These are phyloP conservation scores for Imleria badia DNA, from an alignment of 768 basidiomycete genomes.

Conservation along the genomic window DNA sequence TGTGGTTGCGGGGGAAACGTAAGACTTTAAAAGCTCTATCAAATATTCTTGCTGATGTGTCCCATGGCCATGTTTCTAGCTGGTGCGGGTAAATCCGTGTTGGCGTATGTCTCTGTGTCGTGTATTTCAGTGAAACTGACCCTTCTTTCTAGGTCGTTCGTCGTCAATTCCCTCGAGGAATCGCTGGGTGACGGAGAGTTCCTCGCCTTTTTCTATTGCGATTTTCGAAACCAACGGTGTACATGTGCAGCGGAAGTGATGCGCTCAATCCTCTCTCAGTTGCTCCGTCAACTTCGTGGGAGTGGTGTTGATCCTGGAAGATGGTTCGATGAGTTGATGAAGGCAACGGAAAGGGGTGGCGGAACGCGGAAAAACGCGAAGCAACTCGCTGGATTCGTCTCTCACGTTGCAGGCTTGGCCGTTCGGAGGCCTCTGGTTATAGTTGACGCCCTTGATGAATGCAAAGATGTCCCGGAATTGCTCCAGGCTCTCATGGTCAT, in stretches of 20 bases:
- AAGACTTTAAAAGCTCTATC: neutral
- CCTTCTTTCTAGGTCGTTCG: neutral
- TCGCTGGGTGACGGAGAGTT: neutral
- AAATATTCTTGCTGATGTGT: neutral
- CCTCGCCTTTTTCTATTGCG: neutral
- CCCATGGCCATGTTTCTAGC: neutral
- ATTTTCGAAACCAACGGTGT: neutral
- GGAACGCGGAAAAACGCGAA: neutral
- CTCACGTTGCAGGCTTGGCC: neutral
- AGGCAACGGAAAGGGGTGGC: neutral
- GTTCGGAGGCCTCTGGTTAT: neutral
- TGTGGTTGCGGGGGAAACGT: neutral
- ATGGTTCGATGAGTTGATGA: neutral
- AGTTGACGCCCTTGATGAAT: neutral
- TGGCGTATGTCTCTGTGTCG: neutral
- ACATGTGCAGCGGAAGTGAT: neutral
- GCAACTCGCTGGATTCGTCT: neutral
- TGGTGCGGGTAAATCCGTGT: neutral
- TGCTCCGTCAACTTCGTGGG: neutral
- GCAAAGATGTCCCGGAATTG: neutral
- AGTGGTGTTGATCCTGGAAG: neutral
- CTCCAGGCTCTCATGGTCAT: neutral
- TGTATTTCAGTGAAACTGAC: neutral
- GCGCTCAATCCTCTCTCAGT: neutral
- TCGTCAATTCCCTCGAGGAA: neutral